Conservation (phyloP, 208 protist genomes). For the Trypanosoma conorhini region DNA sequence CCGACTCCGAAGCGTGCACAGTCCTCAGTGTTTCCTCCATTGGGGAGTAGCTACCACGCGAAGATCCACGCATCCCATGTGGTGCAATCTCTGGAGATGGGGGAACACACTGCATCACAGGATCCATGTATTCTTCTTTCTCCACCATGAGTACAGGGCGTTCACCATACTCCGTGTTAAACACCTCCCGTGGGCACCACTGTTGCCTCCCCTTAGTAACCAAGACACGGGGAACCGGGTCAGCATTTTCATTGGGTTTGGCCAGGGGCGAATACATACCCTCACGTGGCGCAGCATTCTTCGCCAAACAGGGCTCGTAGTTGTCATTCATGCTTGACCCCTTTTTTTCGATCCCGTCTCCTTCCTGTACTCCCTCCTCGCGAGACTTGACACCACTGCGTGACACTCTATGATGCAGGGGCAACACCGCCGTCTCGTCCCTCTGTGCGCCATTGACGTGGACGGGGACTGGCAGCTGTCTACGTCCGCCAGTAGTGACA, state of each 20-base stretch:
- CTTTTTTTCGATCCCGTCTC: neutral
- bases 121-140: neutral
- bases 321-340: neutral
- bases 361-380: neutral
- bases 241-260: neutral
- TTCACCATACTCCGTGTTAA: neutral
- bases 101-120: neutral
- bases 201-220: neutral
- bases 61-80: neutral
- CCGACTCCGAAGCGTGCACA: conserved; percentile 10
- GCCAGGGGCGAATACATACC: neutral
- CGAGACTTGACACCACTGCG: neutral
- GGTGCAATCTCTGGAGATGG: neutral
- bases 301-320: neutral
- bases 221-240: neutral
- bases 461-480: neutral
- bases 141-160: neutral
- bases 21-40: neutral
- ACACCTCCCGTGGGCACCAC: neutral
- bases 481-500: neutral
- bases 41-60: neutral
- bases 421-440: neutral
- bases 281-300: neutral
- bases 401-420: neutral
- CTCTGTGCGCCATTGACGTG: neutral